These are phyloP conservation scores for Fusarium albidum DNA, from an alignment of 2,329 filamentous ascomycete genomes.

Conservation along the genomic window DNA sequence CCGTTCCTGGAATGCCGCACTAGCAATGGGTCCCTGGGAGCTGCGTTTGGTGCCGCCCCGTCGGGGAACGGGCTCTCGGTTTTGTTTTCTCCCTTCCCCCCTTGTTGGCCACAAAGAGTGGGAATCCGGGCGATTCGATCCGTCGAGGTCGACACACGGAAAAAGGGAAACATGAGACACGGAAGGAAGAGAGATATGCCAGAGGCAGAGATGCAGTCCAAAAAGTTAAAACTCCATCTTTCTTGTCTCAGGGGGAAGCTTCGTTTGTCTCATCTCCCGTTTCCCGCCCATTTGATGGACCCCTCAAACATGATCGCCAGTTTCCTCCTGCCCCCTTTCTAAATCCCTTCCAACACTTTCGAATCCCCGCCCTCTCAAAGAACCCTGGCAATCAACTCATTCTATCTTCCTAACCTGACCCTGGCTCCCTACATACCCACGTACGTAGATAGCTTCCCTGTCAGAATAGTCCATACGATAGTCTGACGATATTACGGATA, in stretches of 20 bases:
- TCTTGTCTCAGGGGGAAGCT: slow-evolving; percentile 22
- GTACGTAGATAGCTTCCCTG: slow-evolving; percentile 16
- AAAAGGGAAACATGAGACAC: slow-evolving; percentile 19
- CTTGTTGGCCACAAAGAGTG: slow-evolving; percentile 11
- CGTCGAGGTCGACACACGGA: slow-evolving; percentile 7
- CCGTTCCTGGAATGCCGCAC: slow-evolving; percentile 28
- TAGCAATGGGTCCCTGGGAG: slow-evolving; percentile 14
- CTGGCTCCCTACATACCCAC: slow-evolving; percentile 3
- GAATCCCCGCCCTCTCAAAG: background rate
- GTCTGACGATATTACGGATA: slow-evolving; percentile 14
- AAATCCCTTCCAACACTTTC: slow-evolving; percentile 8
- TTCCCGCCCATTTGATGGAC: slow-evolving; percentile 7
- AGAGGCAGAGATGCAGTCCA: slow-evolving; percentile 9
- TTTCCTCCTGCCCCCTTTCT: slow-evolving; percentile 13
- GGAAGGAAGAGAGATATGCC: slow-evolving; percentile 31
- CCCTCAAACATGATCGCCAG: slow-evolving; percentile 16
- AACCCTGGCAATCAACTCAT: slow-evolving; percentile 15
- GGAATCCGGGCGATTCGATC: slow-evolving; percentile 33
- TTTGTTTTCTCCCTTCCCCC: too few species aligned
- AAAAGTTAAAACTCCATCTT: slow-evolving; percentile 3
- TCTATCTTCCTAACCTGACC: slow-evolving; percentile 13
- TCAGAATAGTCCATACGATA: slow-evolving; percentile 15
- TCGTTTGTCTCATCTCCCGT: slow-evolving; percentile 23
- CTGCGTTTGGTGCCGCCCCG: background rate
- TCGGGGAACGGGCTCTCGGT: slow-evolving; percentile 7